Conservation (phyloP, 2,329 filamentous ascomycete species). For the Macrophomina tecta region DNA sequence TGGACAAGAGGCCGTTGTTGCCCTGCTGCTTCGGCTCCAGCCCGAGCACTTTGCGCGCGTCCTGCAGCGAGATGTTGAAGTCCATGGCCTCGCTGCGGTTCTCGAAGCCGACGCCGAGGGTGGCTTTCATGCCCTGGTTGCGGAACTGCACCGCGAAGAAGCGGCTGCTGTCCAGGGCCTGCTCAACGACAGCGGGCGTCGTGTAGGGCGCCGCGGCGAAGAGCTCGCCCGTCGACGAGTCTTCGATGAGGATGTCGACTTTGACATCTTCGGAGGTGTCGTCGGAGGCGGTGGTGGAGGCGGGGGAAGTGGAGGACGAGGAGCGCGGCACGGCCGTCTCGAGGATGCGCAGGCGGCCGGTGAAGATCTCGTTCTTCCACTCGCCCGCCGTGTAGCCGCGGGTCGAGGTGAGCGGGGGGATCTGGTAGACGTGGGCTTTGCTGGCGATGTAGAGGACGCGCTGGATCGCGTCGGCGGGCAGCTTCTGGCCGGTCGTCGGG, state of each 20-base stretch:
- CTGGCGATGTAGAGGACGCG: slow-evolving; percentile 79
- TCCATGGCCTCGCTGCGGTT: slow-evolving; percentile 86
- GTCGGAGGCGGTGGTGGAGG: slow-evolving; percentile 31
- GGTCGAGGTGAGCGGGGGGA: slow-evolving; percentile 78
- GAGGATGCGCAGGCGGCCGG: slow-evolving; percentile 77
- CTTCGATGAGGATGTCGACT: slow-evolving; percentile 80
- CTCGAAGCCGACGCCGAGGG: slow-evolving; percentile 85
- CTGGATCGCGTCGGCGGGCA: slow-evolving; percentile 80
- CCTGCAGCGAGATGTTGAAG: slow-evolving; percentile 79
- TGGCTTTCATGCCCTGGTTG: slow-evolving; percentile 77
- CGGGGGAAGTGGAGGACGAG: slow-evolving; percentile 30
- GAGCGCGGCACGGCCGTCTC: slow-evolving; percentile 67
- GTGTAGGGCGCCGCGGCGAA: slow-evolving; percentile 87
- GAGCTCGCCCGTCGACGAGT: slow-evolving; percentile 72
- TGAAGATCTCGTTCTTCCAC: slow-evolving; percentile 86
- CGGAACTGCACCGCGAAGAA: slow-evolving; percentile 87
- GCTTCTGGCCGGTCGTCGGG: slow-evolving; percentile 70
- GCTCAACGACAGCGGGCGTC: slow-evolving; percentile 69
- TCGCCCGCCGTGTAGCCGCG: slow-evolving; percentile 78
- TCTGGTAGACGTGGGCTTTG: slow-evolving; percentile 83
- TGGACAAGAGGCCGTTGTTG: no score
- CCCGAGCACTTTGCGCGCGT: slow-evolving; percentile 73
- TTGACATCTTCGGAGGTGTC: slow-evolving; percentile 63
- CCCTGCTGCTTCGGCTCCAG: slow-evolving; percentile 50
- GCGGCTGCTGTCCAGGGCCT: slow-evolving; percentile 77